phyloP scores from a whole-genome alignment of 1,139 yeast genomes.

The Nematodospora anomalae region DNA sequence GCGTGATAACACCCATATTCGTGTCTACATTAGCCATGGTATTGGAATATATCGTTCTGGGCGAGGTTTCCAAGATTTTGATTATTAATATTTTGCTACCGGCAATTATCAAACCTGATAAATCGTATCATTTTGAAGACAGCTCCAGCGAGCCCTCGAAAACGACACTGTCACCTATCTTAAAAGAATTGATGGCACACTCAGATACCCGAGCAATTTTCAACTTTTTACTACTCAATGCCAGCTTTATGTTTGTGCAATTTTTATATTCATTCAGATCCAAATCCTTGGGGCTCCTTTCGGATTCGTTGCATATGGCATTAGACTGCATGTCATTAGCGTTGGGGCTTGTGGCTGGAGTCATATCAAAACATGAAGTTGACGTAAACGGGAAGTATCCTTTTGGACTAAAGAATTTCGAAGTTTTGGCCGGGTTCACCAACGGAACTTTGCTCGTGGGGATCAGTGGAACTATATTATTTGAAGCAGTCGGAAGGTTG shows the following conservation, averaged over 20 bases:
- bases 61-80: constrained; percentile 6
- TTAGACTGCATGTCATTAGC: constrained; percentile 89
- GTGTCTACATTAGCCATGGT: constrained; percentile 21
- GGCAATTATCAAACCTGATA: constrained; percentile 11
- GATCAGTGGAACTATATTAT: constrained; percentile 82
- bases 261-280: constrained; percentile 88
- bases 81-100: constrained; percentile 10
- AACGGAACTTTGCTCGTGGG: constrained; percentile 88
- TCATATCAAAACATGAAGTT: constrained; percentile 44
- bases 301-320: constrained; percentile 96
- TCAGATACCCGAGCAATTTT: constrained; percentile 87
- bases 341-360: constrained; percentile 86
- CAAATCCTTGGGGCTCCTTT: constrained; percentile 83
- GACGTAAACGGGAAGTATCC: constrained; percentile 73
- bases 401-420: constrained; percentile 82
- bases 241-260: constrained; percentile 93
- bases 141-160: background rate
- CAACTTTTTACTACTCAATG: constrained; percentile 78
- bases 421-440: constrained; percentile 91
- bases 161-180: constrained; percentile 17
- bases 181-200: constrained; percentile 51
- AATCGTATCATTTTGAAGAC: constrained; percentile 5
- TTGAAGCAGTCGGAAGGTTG: constrained; percentile 83
- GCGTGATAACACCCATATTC: constrained; percentile 19
- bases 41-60: constrained; percentile 25